Conservation (phyloP, 1,284 basidiomycete genomes). For the Boletus hoseneyae region DNA sequence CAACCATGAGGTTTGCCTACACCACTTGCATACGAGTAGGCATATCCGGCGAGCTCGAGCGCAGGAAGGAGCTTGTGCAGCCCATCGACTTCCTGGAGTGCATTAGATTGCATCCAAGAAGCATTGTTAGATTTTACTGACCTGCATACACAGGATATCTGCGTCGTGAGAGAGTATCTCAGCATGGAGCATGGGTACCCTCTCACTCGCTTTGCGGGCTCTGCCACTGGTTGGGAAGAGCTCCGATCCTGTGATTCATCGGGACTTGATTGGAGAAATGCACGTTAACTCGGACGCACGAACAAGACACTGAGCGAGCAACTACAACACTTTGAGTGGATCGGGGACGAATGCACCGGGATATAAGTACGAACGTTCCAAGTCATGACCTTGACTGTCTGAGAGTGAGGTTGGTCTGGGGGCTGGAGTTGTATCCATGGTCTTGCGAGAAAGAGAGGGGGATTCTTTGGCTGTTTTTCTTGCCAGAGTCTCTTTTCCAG, state of each 20-base stretch:
- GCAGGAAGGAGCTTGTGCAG: conserved; percentile 62
- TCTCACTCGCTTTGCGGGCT: conserved; percentile 70
- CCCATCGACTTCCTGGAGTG: conserved; percentile 70
- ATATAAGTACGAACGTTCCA: conserved; percentile 66
- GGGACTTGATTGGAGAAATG: not conserved
- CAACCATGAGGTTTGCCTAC: conserved; percentile 79
- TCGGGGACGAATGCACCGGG: not conserved
- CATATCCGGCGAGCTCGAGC: conserved; percentile 58
- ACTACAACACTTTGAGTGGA: conserved; percentile 38
- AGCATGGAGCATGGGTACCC: conserved; percentile 70
- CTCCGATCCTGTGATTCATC: conserved; percentile 58
- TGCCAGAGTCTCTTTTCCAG: conserved; percentile 42
- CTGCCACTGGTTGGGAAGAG: conserved; percentile 78
- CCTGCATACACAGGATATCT: conserved; percentile 84
- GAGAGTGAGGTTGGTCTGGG: conserved; percentile 10
- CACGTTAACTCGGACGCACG: conserved; percentile 47
- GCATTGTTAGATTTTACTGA: conserved; percentile 28
- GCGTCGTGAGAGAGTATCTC: conserved; percentile 68
- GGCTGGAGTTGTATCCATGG: conserved; percentile 47
- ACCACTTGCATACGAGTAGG: conserved; percentile 60
- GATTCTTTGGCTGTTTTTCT: not conserved
- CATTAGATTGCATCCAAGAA: conserved; percentile 2
- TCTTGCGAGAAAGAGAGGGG: conserved; percentile 41
- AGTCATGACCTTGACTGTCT: conserved; percentile 55
- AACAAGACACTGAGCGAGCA: conserved; percentile 74